These are phyloP conservation scores for Aspergillus piperis DNA, from an alignment of 2,329 filamentous ascomycete species.

Conservation along the genomic window DNA sequence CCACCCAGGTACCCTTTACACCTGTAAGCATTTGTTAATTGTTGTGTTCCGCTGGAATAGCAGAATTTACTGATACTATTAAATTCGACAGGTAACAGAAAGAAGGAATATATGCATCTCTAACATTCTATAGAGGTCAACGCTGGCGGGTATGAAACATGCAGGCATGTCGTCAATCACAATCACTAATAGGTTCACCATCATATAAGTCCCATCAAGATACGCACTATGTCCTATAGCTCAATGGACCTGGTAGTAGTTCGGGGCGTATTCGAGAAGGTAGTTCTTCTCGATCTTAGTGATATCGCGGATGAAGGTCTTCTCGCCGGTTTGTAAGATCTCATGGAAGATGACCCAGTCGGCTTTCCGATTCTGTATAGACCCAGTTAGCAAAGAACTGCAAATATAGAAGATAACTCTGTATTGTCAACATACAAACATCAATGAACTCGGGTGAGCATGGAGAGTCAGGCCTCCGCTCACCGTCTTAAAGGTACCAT, in stretches of 20 bases:
- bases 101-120: not conserved
- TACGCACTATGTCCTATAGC: not conserved
- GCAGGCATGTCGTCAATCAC: not conserved
- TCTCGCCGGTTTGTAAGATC: constrained; percentile 82
- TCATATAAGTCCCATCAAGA: not conserved
- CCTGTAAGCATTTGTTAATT: no score
- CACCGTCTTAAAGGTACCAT: constrained; percentile 87
- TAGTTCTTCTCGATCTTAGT: constrained; percentile 94
- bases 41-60: not conserved
- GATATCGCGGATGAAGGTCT: constrained; percentile 87
- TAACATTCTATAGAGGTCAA: not conserved
- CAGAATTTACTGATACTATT: not conserved
- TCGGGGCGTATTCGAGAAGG: constrained; percentile 83
- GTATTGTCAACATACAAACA: constrained; percentile 64
- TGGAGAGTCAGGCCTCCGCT: constrained; percentile 75
- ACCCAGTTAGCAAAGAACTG: constrained; percentile 14
- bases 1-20: no score
- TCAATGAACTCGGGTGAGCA: constrained; percentile 86
- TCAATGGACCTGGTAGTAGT: constrained; percentile 69
- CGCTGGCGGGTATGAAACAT: not conserved
- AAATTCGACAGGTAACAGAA: not conserved
- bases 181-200: not conserved
- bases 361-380: constrained; percentile 73
- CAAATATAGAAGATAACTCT: not conserved
- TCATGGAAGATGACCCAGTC: constrained; percentile 97